Percentiles rank a stretch among this genome's conserved stretches.
Evolutionary conservation across 1,139 yeast genomes (phyloP).

Genomic region (Yamadazyma siamensis): DNA sequence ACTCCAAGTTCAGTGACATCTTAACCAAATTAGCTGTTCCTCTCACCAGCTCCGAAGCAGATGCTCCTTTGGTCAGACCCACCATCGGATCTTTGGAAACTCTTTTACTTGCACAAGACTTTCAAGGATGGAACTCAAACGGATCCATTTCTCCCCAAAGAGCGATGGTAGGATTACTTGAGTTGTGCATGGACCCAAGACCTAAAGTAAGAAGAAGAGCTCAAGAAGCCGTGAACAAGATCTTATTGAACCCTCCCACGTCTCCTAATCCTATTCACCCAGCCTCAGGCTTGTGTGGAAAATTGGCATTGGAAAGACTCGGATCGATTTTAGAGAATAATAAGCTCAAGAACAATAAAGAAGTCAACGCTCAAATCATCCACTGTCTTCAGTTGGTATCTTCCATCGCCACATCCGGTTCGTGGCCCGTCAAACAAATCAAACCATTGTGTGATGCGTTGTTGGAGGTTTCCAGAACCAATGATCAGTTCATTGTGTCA

Average conservation of each 20-base stretch:
- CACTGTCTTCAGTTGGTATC: constrained; percentile 75
- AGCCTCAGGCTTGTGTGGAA: constrained; percentile 68
- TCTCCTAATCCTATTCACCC: constrained; percentile 81
- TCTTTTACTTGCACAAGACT: constrained; percentile 76
- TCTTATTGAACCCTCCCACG: constrained; percentile 70
- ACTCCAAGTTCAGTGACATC: constrained; percentile 72
- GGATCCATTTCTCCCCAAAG: constrained; percentile 72
- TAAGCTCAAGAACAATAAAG: constrained; percentile 42
- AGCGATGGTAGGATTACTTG: constrained; percentile 77
- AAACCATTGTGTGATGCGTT: constrained; percentile 75
- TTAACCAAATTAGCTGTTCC: constrained; percentile 80
- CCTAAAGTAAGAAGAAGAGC: constrained; percentile 97
- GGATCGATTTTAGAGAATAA: constrained; percentile 37
- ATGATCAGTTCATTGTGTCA: constrained; percentile 79
- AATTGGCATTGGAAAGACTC: constrained; percentile 57
- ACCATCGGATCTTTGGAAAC: constrained; percentile 84
- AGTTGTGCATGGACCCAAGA: constrained; percentile 79
- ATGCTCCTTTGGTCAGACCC: constrained; percentile 83
- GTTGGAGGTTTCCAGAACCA: constrained; percentile 71
- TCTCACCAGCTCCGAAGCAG: constrained; percentile 63
- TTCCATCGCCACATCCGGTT: constrained; percentile 64
- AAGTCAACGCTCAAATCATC: constrained; percentile 55
- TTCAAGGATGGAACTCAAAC: constrained; percentile 60
- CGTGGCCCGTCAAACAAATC: constrained; percentile 75
- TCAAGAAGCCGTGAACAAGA: constrained; percentile 69